Conservation (phyloP, 331 rosid genomes). For the Malus hybrid region DNA sequence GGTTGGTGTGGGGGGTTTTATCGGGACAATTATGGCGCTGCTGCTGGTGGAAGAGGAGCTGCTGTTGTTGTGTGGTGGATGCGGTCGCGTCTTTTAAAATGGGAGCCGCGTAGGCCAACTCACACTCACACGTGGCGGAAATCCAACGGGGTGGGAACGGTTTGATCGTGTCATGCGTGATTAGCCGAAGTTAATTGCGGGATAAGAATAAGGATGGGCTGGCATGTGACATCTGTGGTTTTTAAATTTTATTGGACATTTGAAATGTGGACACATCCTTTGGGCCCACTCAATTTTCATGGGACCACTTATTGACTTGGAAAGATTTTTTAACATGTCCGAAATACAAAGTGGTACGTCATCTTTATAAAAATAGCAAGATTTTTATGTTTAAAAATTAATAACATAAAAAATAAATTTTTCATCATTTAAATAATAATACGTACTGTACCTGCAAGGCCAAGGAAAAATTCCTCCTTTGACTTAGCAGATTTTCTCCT, state of each 20-base stretch:
- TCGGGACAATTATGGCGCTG: neutral
- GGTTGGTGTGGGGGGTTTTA: neutral
- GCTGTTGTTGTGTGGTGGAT: neutral
- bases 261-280: neutral
- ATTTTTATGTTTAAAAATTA: too few relatives aligned
- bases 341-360: neutral
- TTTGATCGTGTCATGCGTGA: neutral
- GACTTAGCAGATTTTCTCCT: neutral
- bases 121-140: slow-evolving; percentile 29
- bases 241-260: neutral
- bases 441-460: fast-evolving
- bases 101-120: slow-evolving; percentile 26
- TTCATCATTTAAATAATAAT: too few relatives aligned
- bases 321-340: too few relatives aligned
- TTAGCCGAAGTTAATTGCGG: slow-evolving; percentile 28
- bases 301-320: neutral
- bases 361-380: fast-evolving
- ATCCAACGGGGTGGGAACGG: neutral
- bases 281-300: too few relatives aligned
- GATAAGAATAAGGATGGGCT: slow-evolving; percentile 13
- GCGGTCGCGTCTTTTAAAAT: neutral
- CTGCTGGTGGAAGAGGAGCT: neutral
- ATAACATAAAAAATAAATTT: fast-evolving
- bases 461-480: too few relatives aligned
- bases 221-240: neutral